These are phyloP conservation scores for Thalia dealbata DNA, from an alignment of 176 grass and related monocot species.

Conservation along the genomic window DNA sequence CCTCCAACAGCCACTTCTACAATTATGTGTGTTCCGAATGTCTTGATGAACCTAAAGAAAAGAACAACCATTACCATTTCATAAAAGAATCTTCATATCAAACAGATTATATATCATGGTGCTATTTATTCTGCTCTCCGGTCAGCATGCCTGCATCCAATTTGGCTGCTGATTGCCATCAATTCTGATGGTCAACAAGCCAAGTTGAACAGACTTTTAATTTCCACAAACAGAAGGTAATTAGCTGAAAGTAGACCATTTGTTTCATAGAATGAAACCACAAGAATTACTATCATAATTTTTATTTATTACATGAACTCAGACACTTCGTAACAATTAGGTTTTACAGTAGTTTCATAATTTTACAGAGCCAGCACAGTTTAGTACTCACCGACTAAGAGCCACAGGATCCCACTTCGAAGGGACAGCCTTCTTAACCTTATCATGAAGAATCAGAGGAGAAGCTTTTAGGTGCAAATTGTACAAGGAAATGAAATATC, in stretches of 20 bases:
- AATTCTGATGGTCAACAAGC: background rate
- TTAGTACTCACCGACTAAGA: constrained; percentile 44
- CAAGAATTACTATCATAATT: too few relatives aligned
- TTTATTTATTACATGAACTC: background rate
- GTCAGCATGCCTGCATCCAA: background rate
- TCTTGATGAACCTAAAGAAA: constrained; percentile 67
- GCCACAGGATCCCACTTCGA: constrained; percentile 88
- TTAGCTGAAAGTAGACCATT: background rate
- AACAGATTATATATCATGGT: too few relatives aligned
- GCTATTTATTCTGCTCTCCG: too few relatives aligned
- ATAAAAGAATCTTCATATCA: background rate
- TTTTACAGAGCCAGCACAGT: background rate
- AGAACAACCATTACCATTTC: background rate
- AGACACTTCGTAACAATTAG: background rate
- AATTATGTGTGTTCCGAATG: constrained; percentile 92
- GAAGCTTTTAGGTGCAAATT: constrained; percentile 82
- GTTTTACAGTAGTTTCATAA: constrained; percentile 1
- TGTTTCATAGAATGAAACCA: background rate
- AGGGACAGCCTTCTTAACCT: constrained; percentile 80
- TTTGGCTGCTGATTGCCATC: background rate
- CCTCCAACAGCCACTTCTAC: constrained; percentile 82
- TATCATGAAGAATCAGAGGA: constrained; percentile 71
- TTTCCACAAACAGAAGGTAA: background rate
- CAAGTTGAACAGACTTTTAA: background rate
- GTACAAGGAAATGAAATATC: constrained; percentile 88